Base-by-base conservation (phyloP, 306 rosid species). In the Castanea sativa region DNA sequence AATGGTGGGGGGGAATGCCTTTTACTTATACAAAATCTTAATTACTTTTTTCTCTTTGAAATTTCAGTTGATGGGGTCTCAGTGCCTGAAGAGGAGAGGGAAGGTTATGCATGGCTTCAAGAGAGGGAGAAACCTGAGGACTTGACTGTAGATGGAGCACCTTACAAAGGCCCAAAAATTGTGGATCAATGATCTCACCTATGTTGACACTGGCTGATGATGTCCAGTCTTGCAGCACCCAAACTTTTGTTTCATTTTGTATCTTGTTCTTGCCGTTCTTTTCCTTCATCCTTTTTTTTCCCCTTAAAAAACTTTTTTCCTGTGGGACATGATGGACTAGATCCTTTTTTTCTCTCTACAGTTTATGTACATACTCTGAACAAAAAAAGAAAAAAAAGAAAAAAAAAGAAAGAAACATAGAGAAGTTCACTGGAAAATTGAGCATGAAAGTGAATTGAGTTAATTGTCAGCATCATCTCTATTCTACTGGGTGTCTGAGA, bases 81-180 rank as follows among this genome's bases (percentile, higher is more conserved):
- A 13, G 76, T 89, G 73, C 80, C 89, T 0, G 96, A 92, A 78
- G 91, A 84, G 75, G 97, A 91, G 73, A 88, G 72, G 80, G 87
- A 82, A 35, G 56, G 15, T 19, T 78, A 91, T 58, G 92, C 93
- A 21, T 95, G 99, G 98, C 94, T 95, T 64, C 86, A 95, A 85
- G 99, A 95, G 85, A 92, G 85, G 82, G 93, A 88, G 81, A 73
- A 81, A 70, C 91, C 86, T 33, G 90, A 86, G 70, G 94, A 91
- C 74, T 64, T 92, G 18, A 77, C 86, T n/a, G 92, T 88, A 18
- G 84, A 73, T 71, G 97, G 95, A 82, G 88, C 83, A 52, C 1
- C 4, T 84, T 94, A 94, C 82, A 61, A 55, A 16, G 99, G 99
- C 23, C 99, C 97, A n/a, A 56, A 78, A 76, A 87, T 94, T 84